A percentile compares a stretch with the other conserved stretches of the same genome.
phyloP scores from a whole-genome alignment of 2,329 filamentous ascomycete genomes.

The Aspergillus aculeatus region DNA sequence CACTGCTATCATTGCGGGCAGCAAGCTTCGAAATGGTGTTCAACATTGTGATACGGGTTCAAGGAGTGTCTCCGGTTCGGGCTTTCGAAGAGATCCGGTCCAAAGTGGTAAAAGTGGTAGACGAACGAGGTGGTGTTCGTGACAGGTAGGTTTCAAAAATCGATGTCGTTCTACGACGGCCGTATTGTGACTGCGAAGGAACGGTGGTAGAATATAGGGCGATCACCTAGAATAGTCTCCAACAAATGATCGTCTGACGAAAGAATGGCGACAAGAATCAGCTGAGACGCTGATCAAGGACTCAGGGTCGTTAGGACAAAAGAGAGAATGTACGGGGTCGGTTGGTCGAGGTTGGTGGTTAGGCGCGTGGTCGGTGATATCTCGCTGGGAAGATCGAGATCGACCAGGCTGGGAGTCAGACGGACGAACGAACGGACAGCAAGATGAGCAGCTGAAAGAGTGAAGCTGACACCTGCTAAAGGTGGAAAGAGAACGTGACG shows the following conservation, averaged over 20 bases:
- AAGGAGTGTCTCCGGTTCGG: background rate
- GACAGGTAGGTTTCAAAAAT: conserved; percentile 13
- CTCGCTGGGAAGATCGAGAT: conserved; percentile 17
- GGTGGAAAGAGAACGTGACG: conserved; percentile 25
- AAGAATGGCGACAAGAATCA: conserved; percentile 3
- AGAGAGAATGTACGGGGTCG: conserved; percentile 23
- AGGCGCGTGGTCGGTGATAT: conserved; percentile 16
- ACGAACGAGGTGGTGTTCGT: conserved; percentile 4
- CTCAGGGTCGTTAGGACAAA: conserved; percentile 10
- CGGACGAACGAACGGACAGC: conserved; percentile 49
- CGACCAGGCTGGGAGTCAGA: conserved; percentile 17
- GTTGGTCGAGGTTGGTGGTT: conserved; percentile 13
- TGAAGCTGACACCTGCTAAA: conserved; percentile 58
- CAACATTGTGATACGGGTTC: conserved; percentile 20
- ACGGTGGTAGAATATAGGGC: background rate
- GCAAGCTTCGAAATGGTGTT: conserved; percentile 48
- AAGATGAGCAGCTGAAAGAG: conserved; percentile 60
- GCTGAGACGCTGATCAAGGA: conserved; percentile 1
- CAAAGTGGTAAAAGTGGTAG: conserved; percentile 9
- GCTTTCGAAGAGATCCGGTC: background rate
- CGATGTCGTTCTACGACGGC: conserved; percentile 9
- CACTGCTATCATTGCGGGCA: conserved; percentile 49
- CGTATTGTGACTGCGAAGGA: conserved; percentile 1
- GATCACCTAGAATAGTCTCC: conserved; percentile 14
- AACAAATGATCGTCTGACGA: conserved; percentile 3